phyloP scores from a whole-genome alignment of 306 rosid genomes.

The Begonia masoniana region DNA sequence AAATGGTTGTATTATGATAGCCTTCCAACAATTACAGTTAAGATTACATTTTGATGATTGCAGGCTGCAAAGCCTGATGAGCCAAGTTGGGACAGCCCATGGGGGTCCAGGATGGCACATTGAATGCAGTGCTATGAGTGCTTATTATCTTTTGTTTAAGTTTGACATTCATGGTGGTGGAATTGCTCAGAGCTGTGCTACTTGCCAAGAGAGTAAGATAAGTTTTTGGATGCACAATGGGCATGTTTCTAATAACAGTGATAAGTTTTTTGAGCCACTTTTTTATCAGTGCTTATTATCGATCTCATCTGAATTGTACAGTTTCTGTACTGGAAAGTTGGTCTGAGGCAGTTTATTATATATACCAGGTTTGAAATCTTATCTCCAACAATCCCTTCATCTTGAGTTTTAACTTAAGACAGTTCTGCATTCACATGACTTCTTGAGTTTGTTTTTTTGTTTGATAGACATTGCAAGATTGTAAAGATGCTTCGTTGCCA shows the following conservation, averaged over 20 bases:
- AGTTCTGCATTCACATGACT: not conserved
- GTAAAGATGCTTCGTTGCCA: slow-evolving; percentile 47
- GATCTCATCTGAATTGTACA: slow-evolving; percentile 75
- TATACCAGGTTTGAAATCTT: slow-evolving; percentile 45
- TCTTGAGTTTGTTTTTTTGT: slow-evolving; percentile 8
- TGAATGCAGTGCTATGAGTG: slow-evolving; percentile 99
- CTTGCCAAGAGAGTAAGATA: slow-evolving; percentile 50
- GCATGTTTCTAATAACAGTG: slow-evolving; percentile 82
- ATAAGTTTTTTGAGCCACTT: slow-evolving; percentile 89
- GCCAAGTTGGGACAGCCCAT: slow-evolving; percentile 95
- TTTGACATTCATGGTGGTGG: slow-evolving; percentile 99
- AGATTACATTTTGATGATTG: slow-evolving; percentile 6
- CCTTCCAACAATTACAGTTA: not conserved
- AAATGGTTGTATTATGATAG: slow-evolving; percentile 6
- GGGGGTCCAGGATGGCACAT: slow-evolving; percentile 99
- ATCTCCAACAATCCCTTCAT: not conserved
- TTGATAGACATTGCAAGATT: slow-evolving; percentile 78
- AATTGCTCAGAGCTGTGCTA: slow-evolving; percentile 94
- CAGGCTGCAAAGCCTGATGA: slow-evolving; percentile 89
- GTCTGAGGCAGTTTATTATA: slow-evolving; percentile 73
- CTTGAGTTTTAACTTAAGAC: slow-evolving; percentile 11
- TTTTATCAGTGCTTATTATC: slow-evolving; percentile 70
- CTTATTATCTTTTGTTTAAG: slow-evolving; percentile 57
- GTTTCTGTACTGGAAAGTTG: slow-evolving; percentile 61
- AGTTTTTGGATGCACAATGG: slow-evolving; percentile 95